These are phyloP conservation scores for Diacronema lutheri DNA, from an alignment of 78 protist species.

Conservation along the genomic window DNA sequence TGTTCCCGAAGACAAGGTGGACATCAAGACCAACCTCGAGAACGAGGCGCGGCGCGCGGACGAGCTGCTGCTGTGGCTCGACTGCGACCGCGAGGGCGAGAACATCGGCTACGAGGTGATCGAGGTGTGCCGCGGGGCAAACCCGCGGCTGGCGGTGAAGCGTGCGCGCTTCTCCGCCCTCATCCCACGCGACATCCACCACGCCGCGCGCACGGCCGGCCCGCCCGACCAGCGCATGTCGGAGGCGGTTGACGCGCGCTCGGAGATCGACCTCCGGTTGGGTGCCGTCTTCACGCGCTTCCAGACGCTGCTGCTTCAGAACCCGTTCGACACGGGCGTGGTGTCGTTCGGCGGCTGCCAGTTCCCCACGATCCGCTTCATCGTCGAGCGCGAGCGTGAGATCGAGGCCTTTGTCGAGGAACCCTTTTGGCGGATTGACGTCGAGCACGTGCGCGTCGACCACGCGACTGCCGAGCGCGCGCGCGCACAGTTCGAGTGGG, in stretches of 20 bases:
- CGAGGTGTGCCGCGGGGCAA: neutral
- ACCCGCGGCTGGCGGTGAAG: neutral
- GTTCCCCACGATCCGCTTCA: conserved; percentile 61
- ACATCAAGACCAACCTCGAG: neutral
- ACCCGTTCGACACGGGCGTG: neutral
- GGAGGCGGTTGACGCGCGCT: conserved; percentile 67
- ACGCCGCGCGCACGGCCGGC: conserved; percentile 35
- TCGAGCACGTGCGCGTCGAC: neutral
- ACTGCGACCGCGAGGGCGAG: conserved; percentile 85
- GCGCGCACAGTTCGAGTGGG: conserved; percentile 1
- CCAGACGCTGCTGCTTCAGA: neutral
- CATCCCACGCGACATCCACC: neutral
- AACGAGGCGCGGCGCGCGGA: conserved; percentile 7
- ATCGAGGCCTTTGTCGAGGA: conserved; percentile 37
- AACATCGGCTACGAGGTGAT: conserved; percentile 78
- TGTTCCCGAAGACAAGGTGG: too few species aligned
- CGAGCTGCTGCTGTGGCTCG: conserved; percentile 70
- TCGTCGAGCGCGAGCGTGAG: conserved; percentile 51
- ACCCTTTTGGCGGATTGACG: conserved; percentile 5
- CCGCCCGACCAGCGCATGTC: conserved; percentile 52
- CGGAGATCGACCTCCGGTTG: conserved; percentile 47
- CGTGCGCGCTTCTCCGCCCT: conserved; percentile 65
- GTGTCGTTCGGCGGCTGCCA: conserved; percentile 74
- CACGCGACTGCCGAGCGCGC: neutral
- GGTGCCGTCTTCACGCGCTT: conserved; percentile 67